Base-by-base conservation (phyloP, 148 eudicot species). In the Nepenthes mirabilis region DNA sequence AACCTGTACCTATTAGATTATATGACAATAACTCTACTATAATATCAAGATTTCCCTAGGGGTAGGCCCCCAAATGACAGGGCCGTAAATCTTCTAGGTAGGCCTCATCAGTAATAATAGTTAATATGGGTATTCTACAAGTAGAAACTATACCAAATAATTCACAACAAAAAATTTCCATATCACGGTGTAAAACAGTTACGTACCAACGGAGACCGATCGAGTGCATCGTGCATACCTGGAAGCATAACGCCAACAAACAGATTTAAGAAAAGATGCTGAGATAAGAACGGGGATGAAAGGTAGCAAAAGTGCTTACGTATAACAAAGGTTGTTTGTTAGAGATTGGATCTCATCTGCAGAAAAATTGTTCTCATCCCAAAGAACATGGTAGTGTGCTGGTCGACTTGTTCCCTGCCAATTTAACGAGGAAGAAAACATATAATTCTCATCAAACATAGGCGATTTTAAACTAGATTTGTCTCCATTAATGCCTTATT, bases 191-290 rank as follows among this genome's bases (percentile, higher is more conserved):
- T 5, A 7, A 40, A 51, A 55, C 23, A 23, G 2, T 6, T 59
- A 10, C 68, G 33, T 77, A 88, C 91, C 95, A 2, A 84, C 79
- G 51, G 95, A 88, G 68, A 88, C 91, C 48, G 91, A 84, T 58
- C 95, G 77, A 12, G 95, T 88, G 82, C 95, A 88, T 10, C 91
- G 68, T 50, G 95, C 95, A 68, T 88, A 87, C 66, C 90, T 87
- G 77, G 57, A 7, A 34, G 53, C 8, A 51, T 59, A 11, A 12
- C 33, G 12, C 23, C 23, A 23, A 43, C 34, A 48, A 33, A 37
- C 3, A 37, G 36, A 11, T 9, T 11, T 32, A 36, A 58, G 32
- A 35, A 33, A 34, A 54, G 32, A 40, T 13, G 52, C 11, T 7
- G 9, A 8, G 43, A 70, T 32, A 33, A 34, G 36, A 56, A 2